phyloP scores from a whole-genome alignment of 164 flowering plant genomes.

The Nymphaea thermarum region DNA sequence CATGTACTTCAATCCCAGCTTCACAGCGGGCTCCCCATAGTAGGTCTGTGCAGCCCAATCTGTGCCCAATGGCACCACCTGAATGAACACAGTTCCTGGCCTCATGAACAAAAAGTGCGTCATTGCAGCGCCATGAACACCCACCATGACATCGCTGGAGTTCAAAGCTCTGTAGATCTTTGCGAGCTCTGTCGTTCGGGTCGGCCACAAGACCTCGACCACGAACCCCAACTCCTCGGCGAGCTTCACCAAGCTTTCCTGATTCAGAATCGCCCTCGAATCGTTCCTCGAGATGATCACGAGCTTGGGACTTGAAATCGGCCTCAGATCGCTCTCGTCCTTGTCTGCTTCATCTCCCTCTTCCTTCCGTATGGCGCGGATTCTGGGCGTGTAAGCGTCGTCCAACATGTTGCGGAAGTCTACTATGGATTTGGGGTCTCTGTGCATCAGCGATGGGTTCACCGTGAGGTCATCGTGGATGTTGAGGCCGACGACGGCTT shows the following conservation, averaged over 20 bases:
- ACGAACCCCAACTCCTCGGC: slow-evolving; percentile 67
- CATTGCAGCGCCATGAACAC: slow-evolving; percentile 98
- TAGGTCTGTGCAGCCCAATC: slow-evolving; percentile 87
- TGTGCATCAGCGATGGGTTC: slow-evolving; percentile 38
- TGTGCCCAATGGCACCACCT: slow-evolving; percentile 76
- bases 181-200: slow-evolving; percentile 52
- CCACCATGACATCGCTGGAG: slow-evolving; percentile 72
- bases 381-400: slow-evolving; percentile 56
- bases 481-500: slow-evolving; percentile 62
- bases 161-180: slow-evolving; percentile 57
- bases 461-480: slow-evolving; percentile 88
- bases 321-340: background rate
- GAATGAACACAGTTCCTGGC: slow-evolving; percentile 66
- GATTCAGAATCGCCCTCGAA: slow-evolving; percentile 61
- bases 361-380: slow-evolving; percentile 34
- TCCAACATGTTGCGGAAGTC: slow-evolving; percentile 64
- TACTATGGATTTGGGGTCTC: slow-evolving; percentile 27
- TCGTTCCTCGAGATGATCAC: slow-evolving; percentile 54
- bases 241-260: slow-evolving; percentile 40
- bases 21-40: slow-evolving; percentile 73
- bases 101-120: slow-evolving; percentile 77
- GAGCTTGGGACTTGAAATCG: slow-evolving; percentile 36
- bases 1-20: slow-evolving; percentile 63
- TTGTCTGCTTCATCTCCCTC: slow-evolving; percentile 6
- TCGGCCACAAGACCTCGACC: slow-evolving; percentile 60